A percentile compares a stretch with the other conserved stretches of the same genome.
These are phyloP conservation scores for Leptographium galeiforme DNA, from an alignment of 2,329 filamentous ascomycete species.

Conservation along the genomic window DNA sequence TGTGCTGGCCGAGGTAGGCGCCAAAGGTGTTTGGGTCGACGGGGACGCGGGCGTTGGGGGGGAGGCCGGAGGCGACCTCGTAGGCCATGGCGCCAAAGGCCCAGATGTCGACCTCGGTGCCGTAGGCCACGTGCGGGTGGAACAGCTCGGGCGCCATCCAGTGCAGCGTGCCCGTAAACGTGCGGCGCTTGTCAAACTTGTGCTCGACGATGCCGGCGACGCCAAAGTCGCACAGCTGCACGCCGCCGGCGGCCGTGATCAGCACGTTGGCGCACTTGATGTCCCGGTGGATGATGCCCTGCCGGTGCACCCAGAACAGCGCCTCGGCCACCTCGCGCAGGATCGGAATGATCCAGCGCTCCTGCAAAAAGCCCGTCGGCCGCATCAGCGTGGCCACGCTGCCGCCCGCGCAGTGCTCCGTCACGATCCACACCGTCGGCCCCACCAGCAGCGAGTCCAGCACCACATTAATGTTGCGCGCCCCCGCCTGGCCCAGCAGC, in stretches of 20 bases:
- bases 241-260: slow-evolving; percentile 60
- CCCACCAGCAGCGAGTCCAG: slow-evolving; percentile 67
- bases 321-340: slow-evolving; percentile 53
- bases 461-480: slow-evolving; percentile 68
- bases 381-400: slow-evolving; percentile 64
- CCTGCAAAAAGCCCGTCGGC: slow-evolving; percentile 54
- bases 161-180: slow-evolving; percentile 69
- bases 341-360: slow-evolving; percentile 40
- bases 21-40: slow-evolving; percentile 38
- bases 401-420: slow-evolving; percentile 73
- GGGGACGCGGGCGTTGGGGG: slow-evolving; percentile 47
- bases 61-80: slow-evolving; percentile 66
- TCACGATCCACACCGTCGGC: slow-evolving; percentile 76
- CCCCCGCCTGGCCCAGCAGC: slow-evolving; percentile 58
- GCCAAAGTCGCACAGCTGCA: slow-evolving; percentile 77
- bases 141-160: slow-evolving; percentile 81
- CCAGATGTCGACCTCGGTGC: slow-evolving; percentile 70
- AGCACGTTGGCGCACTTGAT: slow-evolving; percentile 71
- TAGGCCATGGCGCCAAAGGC: slow-evolving; percentile 70
- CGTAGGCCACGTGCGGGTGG: slow-evolving; percentile 46
- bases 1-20: slow-evolving; percentile 43
- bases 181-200: slow-evolving; percentile 63
- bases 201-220: slow-evolving; percentile 67
- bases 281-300: slow-evolving; percentile 58
- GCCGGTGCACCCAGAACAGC: slow-evolving; percentile 52